Evolutionary conservation across 257 asterid genomes (phyloP).

Genomic region (Mitragyna speciosa): DNA sequence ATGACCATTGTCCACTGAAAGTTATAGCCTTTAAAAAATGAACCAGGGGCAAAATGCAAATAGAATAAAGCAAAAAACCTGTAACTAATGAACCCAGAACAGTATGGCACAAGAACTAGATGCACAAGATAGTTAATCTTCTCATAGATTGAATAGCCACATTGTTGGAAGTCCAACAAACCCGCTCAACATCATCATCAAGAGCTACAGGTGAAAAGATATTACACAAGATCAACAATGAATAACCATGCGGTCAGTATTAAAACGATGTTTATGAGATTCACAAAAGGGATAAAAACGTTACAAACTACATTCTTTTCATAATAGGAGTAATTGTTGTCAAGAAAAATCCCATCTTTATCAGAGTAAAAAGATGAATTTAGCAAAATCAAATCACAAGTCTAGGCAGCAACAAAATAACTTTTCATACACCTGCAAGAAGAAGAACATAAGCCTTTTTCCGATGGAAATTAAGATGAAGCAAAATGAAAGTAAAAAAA

Average conservation of each 20-base stretch:
- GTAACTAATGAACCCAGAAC: not conserved
- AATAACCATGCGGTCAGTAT: not conserved
- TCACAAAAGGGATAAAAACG: not conserved
- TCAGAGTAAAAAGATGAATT: not conserved
- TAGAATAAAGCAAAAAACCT: not conserved
- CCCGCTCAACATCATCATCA: not conserved
- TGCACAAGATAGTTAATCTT: not conserved
- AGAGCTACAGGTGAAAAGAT: not conserved
- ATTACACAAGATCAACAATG: not conserved
- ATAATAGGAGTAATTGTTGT: not conserved
- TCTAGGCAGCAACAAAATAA: not conserved
- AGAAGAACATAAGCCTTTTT: not conserved
- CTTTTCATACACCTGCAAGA: not conserved
- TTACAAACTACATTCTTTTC: no score
- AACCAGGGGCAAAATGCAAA: not conserved
- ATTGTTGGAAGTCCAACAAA: not conserved
- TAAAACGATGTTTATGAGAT: not conserved
- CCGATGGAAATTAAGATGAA: not conserved
- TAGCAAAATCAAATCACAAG: not conserved
- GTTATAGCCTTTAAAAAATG: no score
- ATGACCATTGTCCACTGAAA: not conserved
- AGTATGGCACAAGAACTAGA: not conserved
- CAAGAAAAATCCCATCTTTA: not conserved
- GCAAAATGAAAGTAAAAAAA: not conserved
- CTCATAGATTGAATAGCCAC: not conserved